Evolutionary conservation across 2,329 filamentous ascomycete species (phyloP).

Genomic region (Trichoderma cornu-damae): DNA sequence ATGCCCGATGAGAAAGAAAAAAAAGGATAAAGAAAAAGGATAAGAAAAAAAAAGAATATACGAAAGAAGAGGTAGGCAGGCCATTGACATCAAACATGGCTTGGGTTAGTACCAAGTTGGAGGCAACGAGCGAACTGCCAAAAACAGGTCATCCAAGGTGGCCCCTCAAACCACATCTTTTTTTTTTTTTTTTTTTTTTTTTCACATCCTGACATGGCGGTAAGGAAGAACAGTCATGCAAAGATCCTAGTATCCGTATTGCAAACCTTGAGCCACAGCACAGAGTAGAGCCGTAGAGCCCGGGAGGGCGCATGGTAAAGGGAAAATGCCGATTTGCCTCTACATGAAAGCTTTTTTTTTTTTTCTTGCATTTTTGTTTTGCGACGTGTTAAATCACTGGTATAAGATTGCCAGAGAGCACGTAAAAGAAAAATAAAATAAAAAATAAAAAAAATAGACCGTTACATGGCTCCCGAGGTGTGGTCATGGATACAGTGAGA

Average conservation of each 20-base stretch:
- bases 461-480: background rate
- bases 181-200: background rate
- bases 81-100: conserved; percentile 7
- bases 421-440: too few relatives aligned
- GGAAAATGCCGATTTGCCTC: background rate
- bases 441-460: too few relatives aligned
- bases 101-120: background rate
- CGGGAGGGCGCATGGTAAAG: background rate
- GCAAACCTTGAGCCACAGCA: background rate
- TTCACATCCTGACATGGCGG: too few relatives aligned
- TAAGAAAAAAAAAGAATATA: too few relatives aligned
- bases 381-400: too few relatives aligned
- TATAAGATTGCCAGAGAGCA: background rate
- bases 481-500: background rate
- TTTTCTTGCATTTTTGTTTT: too few relatives aligned
- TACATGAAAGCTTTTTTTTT: background rate
- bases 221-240: conserved; percentile 4
- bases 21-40: background rate
- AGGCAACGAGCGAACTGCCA: background rate
- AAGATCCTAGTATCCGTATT: conserved; percentile 2
- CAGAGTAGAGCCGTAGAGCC: background rate
- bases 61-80: background rate
- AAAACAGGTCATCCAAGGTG: background rate
- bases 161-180: background rate
- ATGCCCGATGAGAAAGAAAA: background rate